These are phyloP conservation scores for Lasiodiplodia theobromae DNA, from an alignment of 2,329 filamentous ascomycete genomes.

Conservation along the genomic window DNA sequence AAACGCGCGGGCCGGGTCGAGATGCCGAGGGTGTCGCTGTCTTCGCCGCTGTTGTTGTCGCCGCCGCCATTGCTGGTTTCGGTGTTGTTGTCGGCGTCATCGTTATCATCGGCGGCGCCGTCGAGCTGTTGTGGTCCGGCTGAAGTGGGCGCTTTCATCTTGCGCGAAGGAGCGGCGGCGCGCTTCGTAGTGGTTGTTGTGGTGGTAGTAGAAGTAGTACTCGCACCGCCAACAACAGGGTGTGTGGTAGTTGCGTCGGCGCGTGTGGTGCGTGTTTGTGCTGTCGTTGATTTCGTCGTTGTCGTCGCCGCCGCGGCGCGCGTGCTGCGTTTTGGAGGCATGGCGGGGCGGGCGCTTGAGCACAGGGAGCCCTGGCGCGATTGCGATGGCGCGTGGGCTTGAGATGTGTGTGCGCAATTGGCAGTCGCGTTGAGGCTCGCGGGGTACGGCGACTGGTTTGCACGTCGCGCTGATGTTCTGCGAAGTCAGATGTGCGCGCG, in stretches of 20 bases:
- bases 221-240: not conserved
- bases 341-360: not conserved
- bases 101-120: not conserved
- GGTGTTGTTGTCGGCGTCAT: not conserved
- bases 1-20: slow-evolving; percentile 32
- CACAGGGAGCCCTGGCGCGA: not conserved
- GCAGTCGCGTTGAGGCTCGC: not conserved
- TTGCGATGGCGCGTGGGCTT: not conserved
- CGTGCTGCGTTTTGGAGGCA: slow-evolving; percentile 30
- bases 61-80: not conserved
- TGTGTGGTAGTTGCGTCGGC: not conserved
- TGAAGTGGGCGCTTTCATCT: not conserved
- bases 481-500: not conserved
- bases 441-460: not conserved
- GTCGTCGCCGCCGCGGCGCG: slow-evolving; percentile 31
- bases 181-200: not conserved
- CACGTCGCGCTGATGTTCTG: not conserved
- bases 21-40: slow-evolving; percentile 43
- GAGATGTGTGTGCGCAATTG: not conserved
- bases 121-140: not conserved
- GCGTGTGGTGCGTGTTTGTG: slow-evolving; percentile 27
- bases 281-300: slow-evolving; percentile 32
- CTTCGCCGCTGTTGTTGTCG: slow-evolving; percentile 36
- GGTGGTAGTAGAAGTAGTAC: not conserved
- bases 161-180: not conserved